Evolutionary conservation across 2,329 filamentous ascomycete species (phyloP).

Genomic region (Bipolaris bicolor): DNA sequence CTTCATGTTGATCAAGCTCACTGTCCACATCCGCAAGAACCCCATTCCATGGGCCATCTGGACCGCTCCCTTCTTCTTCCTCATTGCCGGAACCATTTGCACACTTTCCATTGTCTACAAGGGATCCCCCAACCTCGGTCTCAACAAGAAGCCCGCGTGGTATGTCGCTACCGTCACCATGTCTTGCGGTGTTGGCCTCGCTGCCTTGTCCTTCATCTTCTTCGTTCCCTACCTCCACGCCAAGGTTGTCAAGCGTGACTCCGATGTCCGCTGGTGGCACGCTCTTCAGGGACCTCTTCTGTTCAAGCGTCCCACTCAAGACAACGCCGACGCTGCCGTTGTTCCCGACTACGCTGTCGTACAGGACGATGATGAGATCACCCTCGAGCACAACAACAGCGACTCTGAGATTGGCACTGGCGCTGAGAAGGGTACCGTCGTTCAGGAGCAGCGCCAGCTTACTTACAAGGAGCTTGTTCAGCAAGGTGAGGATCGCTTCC

Average conservation of each 20-base stretch:
- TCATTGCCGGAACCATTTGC: constrained; percentile 75
- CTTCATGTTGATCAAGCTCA: constrained; percentile 74
- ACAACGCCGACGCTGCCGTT: constrained; percentile 59
- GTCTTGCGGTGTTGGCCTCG: constrained; percentile 67
- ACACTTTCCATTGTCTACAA: constrained; percentile 82
- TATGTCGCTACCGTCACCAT: constrained; percentile 72
- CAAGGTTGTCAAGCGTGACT: constrained; percentile 72
- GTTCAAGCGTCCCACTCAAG: constrained; percentile 61
- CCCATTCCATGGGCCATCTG: constrained; percentile 75
- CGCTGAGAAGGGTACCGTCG: constrained; percentile 34
- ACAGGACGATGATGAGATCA: constrained; percentile 63
- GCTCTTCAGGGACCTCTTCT: constrained; percentile 66
- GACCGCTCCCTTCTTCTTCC: constrained; percentile 77
- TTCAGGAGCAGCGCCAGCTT: constrained; percentile 57
- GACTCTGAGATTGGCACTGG: constrained; percentile 45
- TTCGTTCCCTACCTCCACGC: constrained; percentile 74
- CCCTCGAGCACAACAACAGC: constrained; percentile 24
- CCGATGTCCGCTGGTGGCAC: constrained; percentile 68
- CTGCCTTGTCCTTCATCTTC: constrained; percentile 67
- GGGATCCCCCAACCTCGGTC: constrained; percentile 71
- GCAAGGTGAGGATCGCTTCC: constrained; percentile 63
- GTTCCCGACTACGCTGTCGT: constrained; percentile 81
- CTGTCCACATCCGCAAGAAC: constrained; percentile 74
- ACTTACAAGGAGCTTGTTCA: constrained; percentile 68
- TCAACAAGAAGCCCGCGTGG: constrained; percentile 70